A percentile compares a stretch with the other conserved stretches of the same genome.
phyloP scores from a whole-genome alignment of 2,329 filamentous ascomycete species.

The Lachnellula arida region DNA sequence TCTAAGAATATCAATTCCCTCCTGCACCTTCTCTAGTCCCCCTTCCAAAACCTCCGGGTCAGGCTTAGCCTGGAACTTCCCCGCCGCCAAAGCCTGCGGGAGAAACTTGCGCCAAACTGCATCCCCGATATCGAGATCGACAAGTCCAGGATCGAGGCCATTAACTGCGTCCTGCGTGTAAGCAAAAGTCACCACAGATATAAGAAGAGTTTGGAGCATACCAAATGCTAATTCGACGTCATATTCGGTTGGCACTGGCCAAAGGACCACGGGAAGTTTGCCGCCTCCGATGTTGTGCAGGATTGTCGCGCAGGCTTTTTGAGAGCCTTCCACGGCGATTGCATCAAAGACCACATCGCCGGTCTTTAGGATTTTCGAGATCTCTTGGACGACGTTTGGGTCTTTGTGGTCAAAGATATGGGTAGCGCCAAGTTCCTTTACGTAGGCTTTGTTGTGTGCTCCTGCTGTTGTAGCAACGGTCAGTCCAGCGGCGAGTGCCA shows the following conservation, averaged over 20 bases:
- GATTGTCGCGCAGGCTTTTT: constrained; percentile 29
- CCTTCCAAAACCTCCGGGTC: constrained; percentile 36
- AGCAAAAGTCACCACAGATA: constrained; percentile 18
- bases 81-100: constrained; percentile 34
- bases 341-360: constrained; percentile 24
- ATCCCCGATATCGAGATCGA: constrained; percentile 28
- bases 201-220: constrained; percentile 10
- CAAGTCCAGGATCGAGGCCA: constrained; percentile 24
- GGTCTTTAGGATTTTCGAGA: constrained; percentile 12
- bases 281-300: constrained; percentile 24
- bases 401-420: constrained; percentile 42
- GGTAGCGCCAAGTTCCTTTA: constrained; percentile 40
- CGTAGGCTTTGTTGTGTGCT: constrained; percentile 38
- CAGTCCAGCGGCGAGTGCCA: constrained; percentile 32
- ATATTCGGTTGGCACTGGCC: constrained; percentile 11
- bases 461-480: constrained; percentile 43
- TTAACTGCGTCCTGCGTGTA: constrained; percentile 17
- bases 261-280: constrained; percentile 14
- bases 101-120: constrained; percentile 38
- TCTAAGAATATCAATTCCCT: constrained; percentile 34
- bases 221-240: constrained; percentile 28
- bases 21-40: constrained; percentile 40
- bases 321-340: constrained; percentile 22
- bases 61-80: constrained; percentile 36
- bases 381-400: constrained; percentile 12